A percentile compares a stretch with the other conserved stretches of the same genome.
Evolutionary conservation across 73 alveolate genomes (phyloP).

Genomic region (Paramecium primaurelia): DNA sequence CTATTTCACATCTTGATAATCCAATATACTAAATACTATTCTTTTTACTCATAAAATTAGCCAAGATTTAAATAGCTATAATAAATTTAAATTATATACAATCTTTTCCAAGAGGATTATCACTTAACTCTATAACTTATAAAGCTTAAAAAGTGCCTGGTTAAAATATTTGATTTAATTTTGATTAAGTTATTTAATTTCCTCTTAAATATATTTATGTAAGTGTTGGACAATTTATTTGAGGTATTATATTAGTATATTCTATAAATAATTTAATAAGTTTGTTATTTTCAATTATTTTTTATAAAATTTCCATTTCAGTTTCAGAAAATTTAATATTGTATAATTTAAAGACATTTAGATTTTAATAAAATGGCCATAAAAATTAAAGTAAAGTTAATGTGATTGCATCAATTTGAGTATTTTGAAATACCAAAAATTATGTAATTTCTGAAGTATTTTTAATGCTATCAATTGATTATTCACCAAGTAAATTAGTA

Average conservation of each 20-base stretch:
- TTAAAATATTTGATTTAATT: neutral
- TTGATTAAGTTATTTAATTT: neutral
- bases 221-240: neutral
- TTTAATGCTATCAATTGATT: constrained; percentile 33
- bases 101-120: constrained; percentile 13
- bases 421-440: neutral
- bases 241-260: neutral
- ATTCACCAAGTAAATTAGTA: neutral
- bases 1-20: neutral
- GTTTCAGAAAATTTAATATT: neutral
- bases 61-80: neutral
- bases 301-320: neutral
- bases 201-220: constrained; percentile 26
- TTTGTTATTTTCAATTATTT: constrained; percentile 1
- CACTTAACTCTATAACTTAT: neutral
- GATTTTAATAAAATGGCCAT: constrained; percentile 2
- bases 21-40: constrained; percentile 7
- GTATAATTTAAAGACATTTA: neutral
- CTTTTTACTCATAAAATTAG: neutral
- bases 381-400: neutral
- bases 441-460: neutral
- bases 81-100: neutral
- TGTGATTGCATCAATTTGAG: neutral
- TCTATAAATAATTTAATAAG: constrained; percentile 17
- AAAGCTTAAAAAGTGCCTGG: neutral